phyloP scores from a whole-genome alignment of 371 early-diverging fungal species.

The Blakeslea trispora region DNA sequence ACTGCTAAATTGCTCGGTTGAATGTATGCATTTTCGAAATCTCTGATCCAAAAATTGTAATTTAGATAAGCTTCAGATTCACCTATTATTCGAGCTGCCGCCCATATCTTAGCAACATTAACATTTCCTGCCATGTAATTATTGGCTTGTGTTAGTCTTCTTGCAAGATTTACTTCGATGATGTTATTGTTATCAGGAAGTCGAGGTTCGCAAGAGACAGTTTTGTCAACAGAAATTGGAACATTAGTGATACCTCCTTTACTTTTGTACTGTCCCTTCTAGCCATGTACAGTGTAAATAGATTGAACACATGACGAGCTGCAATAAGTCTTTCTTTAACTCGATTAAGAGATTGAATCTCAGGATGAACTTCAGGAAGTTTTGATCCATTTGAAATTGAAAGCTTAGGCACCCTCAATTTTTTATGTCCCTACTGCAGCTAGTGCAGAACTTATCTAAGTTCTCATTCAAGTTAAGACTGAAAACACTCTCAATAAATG shows the following conservation, averaged over 20 bases:
- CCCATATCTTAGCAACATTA: not conserved
- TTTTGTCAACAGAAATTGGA: constrained; percentile 5
- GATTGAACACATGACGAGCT: constrained; percentile 9
- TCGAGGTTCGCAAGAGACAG: constrained; percentile 1
- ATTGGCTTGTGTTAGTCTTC: not conserved
- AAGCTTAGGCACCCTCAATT: too few relatives aligned
- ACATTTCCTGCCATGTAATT: constrained; percentile 9
- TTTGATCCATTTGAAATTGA: too few relatives aligned
- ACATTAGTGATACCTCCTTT: constrained; percentile 10
- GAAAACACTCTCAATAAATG: too few relatives aligned
- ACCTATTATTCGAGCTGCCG: not conserved
- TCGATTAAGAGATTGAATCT: not conserved
- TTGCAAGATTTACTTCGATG: not conserved
- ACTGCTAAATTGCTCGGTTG: too few relatives aligned
- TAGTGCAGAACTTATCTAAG: too few relatives aligned
- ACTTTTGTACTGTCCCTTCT: constrained; percentile 2
- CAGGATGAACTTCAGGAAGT: too few relatives aligned
- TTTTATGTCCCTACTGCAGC: too few relatives aligned
- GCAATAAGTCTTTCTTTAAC: constrained; percentile 10
- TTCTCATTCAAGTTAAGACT: too few relatives aligned
- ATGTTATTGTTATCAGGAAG: not conserved
- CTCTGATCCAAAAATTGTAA: constrained; percentile 1
- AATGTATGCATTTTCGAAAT: too few relatives aligned
- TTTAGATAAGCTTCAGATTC: not conserved
- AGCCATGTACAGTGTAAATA: constrained; percentile 1